Base-by-base conservation (phyloP, 176 grass and related monocot species). In the Tillandsia fasciculata region DNA sequence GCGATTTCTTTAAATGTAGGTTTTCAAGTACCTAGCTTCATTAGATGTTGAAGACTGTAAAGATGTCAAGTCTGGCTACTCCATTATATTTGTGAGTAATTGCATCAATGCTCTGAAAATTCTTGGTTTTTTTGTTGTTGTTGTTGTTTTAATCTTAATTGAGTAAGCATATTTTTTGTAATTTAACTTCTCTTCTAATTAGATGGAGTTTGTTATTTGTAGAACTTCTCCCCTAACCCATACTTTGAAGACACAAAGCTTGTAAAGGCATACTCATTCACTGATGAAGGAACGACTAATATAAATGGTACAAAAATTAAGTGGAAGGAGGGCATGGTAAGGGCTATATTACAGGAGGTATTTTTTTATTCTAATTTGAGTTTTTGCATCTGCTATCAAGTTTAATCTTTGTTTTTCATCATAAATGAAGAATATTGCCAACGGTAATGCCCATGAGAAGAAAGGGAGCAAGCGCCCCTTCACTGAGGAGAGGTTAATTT, bases 241-340 rank as follows among this genome's bases (percentile, higher is more conserved):
- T 99, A 90, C 53, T 93, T 99, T 70, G 95, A 99, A 64, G 84
- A 90, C 12, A 68, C 3, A 73, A 90, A 86, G 76, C 87, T 99
- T 69, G 84, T n/a, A 22, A 99, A 99, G 84, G 84, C 84, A 13
- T 93, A 93, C 80, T 42, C 66, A 51, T 99, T 99, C 12, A 79
- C 85, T 84, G 87, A 93, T 42, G 89, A 88, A 75, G 95, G 90
- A 90, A 86, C 80, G 51, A 87, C 90, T 27, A 90, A 83, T 74
- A 73, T 99, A 82, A 84, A 80, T 61, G 87, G 89, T 63, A 79
- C 83, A 71, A 57, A 78, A 51, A 93, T 99, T 67, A 99, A 85
- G 67, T 99, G 95, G 95, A 93, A 99, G 70, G 89, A 93, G 74
- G 95, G 89, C 72, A 99, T 87, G 89, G 95, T 93, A 75, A 64